Conservation (phyloP, 2,329 filamentous ascomycete genomes). For the Grosmannia penicillata region DNA sequence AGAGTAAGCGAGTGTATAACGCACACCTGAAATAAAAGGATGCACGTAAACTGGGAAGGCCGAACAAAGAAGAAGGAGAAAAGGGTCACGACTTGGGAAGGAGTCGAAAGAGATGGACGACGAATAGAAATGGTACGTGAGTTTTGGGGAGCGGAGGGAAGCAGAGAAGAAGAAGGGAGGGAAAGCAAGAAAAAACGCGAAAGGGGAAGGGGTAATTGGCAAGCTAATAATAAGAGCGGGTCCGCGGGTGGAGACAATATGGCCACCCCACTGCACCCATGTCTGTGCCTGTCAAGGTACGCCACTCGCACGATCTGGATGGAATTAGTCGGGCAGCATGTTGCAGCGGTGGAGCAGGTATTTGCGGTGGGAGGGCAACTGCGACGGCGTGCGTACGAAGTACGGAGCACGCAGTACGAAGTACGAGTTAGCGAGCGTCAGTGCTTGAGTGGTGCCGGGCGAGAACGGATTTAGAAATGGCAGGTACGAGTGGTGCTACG, state of each 20-base stretch:
- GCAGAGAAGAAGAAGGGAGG: slow-evolving; percentile 2
- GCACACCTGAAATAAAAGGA: slow-evolving; percentile 1
- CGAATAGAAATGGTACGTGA: slow-evolving; percentile 5
- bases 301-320: slow-evolving; percentile 2
- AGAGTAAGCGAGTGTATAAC: slow-evolving; percentile 1
- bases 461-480: no score
- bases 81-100: slow-evolving; percentile 4
- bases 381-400: no score
- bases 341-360: no score
- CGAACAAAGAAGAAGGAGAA: slow-evolving; percentile 1
- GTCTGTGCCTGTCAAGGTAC: neutral
- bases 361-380: no score
- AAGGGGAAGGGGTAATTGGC: slow-evolving; percentile 7
- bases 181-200: slow-evolving; percentile 3
- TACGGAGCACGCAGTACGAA: no score
- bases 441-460: no score
- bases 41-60: neutral
- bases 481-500: no score
- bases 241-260: neutral
- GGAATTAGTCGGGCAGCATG: no score
- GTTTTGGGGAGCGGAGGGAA: neutral
- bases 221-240: slow-evolving; percentile 2
- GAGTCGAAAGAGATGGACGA: slow-evolving; percentile 10
- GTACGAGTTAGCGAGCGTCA: no score
- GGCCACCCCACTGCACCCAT: slow-evolving; percentile 1